Percentiles rank a stretch among this genome's conserved stretches.
Evolutionary conservation across 805 yeast species (phyloP).

Genomic region (Candida chilensis): DNA sequence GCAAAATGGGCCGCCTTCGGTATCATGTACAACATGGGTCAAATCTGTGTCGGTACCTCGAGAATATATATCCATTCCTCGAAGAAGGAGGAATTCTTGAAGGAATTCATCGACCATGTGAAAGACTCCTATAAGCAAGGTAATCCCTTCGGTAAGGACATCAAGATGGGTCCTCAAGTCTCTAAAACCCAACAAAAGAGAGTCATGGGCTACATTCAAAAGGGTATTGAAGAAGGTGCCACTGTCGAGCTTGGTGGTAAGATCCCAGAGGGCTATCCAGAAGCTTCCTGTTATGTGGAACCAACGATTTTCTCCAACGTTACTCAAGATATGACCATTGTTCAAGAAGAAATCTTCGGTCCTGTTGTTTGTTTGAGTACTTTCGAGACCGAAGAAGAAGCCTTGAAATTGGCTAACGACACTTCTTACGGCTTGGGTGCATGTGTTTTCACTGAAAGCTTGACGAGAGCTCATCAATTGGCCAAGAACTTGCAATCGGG

Average conservation of each 20-base stretch:
- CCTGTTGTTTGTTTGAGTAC: slow-evolving; percentile 37
- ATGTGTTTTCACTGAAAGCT: slow-evolving; percentile 29
- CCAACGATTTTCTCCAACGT: slow-evolving; percentile 43
- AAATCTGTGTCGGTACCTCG: slow-evolving; percentile 38
- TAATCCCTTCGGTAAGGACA: slow-evolving; percentile 29
- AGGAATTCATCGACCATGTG: slow-evolving; percentile 23
- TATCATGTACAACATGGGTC: slow-evolving; percentile 37
- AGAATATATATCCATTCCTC: slow-evolving; percentile 33
- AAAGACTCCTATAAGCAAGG: slow-evolving; percentile 25
- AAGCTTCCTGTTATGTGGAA: slow-evolving; percentile 22
- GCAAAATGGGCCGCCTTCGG: slow-evolving; percentile 41
- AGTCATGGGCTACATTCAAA: slow-evolving; percentile 32
- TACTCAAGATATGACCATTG: slow-evolving; percentile 25
- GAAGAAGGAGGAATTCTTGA: slow-evolving; percentile 30
- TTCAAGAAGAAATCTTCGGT: slow-evolving; percentile 42
- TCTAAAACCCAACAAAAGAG: slow-evolving; percentile 39
- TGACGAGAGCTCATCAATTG: slow-evolving; percentile 25
- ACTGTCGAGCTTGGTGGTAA: slow-evolving; percentile 35
- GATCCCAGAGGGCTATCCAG: slow-evolving; percentile 14
- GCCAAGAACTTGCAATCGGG: slow-evolving; percentile 34
- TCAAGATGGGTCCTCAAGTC: slow-evolving; percentile 46
- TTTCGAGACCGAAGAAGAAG: slow-evolving; percentile 35
- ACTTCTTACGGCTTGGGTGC: slow-evolving; percentile 38
- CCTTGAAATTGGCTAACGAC: slow-evolving; percentile 29
- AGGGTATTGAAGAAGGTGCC: slow-evolving; percentile 47